phyloP scores from a whole-genome alignment of 768 basidiomycete genomes.

The Kwoniella heveanensis region DNA sequence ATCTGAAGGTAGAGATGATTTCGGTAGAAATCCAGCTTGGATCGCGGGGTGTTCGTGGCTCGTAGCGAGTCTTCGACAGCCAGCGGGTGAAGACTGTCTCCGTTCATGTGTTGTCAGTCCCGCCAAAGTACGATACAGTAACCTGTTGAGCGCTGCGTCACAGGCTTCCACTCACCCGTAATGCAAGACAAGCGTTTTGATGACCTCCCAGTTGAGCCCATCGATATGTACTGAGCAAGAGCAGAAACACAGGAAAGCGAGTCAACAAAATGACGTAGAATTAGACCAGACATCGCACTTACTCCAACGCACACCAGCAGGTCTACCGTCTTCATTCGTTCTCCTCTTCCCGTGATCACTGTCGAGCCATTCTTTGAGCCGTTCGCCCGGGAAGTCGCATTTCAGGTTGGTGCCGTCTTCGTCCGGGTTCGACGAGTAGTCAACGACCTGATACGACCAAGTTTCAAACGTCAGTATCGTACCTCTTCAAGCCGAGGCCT shows the following conservation, averaged over 20 bases:
- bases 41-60: conserved; percentile 50
- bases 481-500: too few relatives aligned
- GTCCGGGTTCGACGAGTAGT: conserved; percentile 44
- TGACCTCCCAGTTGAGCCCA: conserved; percentile 53
- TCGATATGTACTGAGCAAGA: conserved; percentile 41
- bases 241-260: not conserved
- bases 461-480: not conserved
- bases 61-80: conserved; percentile 54
- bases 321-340: conserved; percentile 37
- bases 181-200: conserved; percentile 50
- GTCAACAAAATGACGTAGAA: not conserved
- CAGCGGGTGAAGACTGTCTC: conserved; percentile 49
- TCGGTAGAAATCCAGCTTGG: conserved; percentile 55
- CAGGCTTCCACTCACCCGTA: conserved; percentile 43
- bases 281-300: conserved; percentile 20
- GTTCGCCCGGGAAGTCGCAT: conserved; percentile 50
- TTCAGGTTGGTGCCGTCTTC: conserved; percentile 39
- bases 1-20: conserved; percentile 54
- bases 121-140: too few relatives aligned
- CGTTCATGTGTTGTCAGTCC: not conserved
- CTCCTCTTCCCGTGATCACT: conserved; percentile 36
- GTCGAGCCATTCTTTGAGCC: conserved; percentile 48
- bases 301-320: conserved; percentile 52
- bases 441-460: conserved; percentile 40
- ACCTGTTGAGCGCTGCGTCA: too few relatives aligned